Conservation (phyloP, 2,329 filamentous ascomycete species). For the Thermochaetoides dissita region DNA sequence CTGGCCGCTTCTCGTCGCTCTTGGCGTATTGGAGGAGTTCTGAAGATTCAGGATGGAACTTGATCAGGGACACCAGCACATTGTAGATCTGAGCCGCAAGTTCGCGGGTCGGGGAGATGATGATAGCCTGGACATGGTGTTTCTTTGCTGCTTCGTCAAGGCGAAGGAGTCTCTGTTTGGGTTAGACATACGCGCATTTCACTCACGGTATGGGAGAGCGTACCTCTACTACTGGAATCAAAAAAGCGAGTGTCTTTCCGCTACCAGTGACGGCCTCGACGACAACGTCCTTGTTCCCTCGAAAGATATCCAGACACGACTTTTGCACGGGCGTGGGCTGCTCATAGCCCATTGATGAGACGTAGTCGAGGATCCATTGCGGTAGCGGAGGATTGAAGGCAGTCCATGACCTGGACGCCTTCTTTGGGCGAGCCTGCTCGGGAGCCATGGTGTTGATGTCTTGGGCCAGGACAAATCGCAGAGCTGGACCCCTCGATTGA, state of each 20-base stretch:
- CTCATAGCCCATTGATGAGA: conserved; percentile 59
- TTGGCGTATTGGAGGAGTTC: conserved; percentile 43
- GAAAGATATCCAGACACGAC: conserved; percentile 63
- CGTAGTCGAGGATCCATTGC: conserved; percentile 64
- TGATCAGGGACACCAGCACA: conserved; percentile 61
- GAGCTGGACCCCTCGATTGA: too few relatives aligned
- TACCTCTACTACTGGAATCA: conserved; percentile 18
- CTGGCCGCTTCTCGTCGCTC: conserved; percentile 40
- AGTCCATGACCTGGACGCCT: conserved; percentile 43
- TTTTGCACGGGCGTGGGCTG: conserved; percentile 73
- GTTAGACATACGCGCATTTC: conserved; percentile 33
- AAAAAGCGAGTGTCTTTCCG: conserved; percentile 77
- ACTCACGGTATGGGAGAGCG: conserved; percentile 37
- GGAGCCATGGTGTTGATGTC: conserved; percentile 10
- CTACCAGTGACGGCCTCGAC: conserved; percentile 78
- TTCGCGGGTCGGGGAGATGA: conserved; percentile 87
- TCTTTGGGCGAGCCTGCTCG: conserved; percentile 17
- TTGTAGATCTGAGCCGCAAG: conserved; percentile 80
- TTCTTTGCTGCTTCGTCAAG: conserved; percentile 72
- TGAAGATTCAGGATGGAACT: conserved; percentile 71
- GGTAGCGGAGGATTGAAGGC: conserved; percentile 56
- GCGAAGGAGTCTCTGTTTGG: conserved; percentile 54
- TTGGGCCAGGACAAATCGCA: too few relatives aligned
- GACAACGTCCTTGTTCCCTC: conserved; percentile 67
- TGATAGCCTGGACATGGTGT: conserved; percentile 78